A percentile compares a stretch with the other conserved stretches of the same genome.
phyloP scores from a whole-genome alignment of 257 asterid genomes.

The Solanum verrucosum region DNA sequence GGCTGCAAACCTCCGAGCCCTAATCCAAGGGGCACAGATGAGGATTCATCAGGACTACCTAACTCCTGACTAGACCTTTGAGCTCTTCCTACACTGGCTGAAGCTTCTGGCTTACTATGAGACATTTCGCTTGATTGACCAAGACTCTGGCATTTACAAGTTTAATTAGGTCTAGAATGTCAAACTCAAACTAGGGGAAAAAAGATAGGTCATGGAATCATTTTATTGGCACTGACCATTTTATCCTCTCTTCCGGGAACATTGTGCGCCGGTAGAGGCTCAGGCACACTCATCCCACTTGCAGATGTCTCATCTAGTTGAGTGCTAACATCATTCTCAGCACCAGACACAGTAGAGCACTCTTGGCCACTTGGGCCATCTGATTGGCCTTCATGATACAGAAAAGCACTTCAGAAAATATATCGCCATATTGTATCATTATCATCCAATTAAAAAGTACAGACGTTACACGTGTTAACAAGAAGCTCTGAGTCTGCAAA shows the following conservation, averaged over 20 bases:
- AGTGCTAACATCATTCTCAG: conserved; percentile 12
- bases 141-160: conserved; percentile 22
- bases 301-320: conserved; percentile 11
- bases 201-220: not conserved
- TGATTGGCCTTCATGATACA: conserved; percentile 23
- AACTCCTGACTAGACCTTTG: conserved; percentile 26
- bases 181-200: too few species aligned
- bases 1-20: conserved; percentile 78
- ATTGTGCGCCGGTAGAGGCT: not conserved
- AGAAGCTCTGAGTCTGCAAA: not conserved
- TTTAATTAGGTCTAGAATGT: not conserved
- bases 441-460: not conserved
- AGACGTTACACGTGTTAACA: not conserved
- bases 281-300: not conserved
- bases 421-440: not conserved
- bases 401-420: not conserved
- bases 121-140: conserved; percentile 6
- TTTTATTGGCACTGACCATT: not conserved
- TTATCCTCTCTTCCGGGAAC: not conserved
- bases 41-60: conserved; percentile 25
- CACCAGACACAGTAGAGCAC: conserved; percentile 16
- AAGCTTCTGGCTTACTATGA: not conserved
- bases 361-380: conserved; percentile 35
- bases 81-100: conserved; percentile 15
- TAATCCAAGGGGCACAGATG: conserved; percentile 67